Evolutionary conservation across 257 asterid species (phyloP), one percentile per base, ranked within the genome.

Genomic region (Leptodermis oblonga): DNA sequence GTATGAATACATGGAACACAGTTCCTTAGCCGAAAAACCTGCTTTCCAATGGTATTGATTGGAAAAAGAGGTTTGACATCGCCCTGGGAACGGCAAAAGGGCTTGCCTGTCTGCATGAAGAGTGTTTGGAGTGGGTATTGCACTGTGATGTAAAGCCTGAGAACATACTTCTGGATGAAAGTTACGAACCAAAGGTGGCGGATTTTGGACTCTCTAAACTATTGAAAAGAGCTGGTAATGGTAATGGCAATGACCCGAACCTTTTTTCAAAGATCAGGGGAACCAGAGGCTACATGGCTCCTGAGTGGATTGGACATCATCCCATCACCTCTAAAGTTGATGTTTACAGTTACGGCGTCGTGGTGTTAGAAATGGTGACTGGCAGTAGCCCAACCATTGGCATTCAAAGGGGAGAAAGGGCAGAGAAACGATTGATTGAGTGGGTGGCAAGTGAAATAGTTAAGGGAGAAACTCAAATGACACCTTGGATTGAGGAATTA

Each of bases 71-170:
- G 74, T 73, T 49, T 43, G 73, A 79, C 25, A 78, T 76, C 22
- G 84, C 84, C 0, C 7, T 82, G 0, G 84, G 82, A 0, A 73
- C 74, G 0, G 86, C 86, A 15, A 79, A 61, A 68, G 84, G 80
- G 30, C 82, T 82, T 11, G 80, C 80, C 13, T 82, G 79, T 43
- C 58, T 82, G 59, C 86, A 79, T 36, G 82, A 82, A 28, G 84
- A 82, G 34, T 79, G 80, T 55, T 73, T 79, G 63, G 84, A 79
- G 30, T 79, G 80, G 86, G 72, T 82, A 25, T n/a, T 82, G 48
- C 86, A 82, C 41, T 82, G 84, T 68, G 86, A 82, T 71, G 80
- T 82, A 18, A 82, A 82, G 72, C 86, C 86, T 22, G 70, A 82
- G 3, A 82, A 82, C 59, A 76, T 82, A 72, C 74, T 82, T 4